These are phyloP conservation scores for Colletotrichum euphorbiae DNA, from an alignment of 2,329 filamentous ascomycete species.

Conservation along the genomic window DNA sequence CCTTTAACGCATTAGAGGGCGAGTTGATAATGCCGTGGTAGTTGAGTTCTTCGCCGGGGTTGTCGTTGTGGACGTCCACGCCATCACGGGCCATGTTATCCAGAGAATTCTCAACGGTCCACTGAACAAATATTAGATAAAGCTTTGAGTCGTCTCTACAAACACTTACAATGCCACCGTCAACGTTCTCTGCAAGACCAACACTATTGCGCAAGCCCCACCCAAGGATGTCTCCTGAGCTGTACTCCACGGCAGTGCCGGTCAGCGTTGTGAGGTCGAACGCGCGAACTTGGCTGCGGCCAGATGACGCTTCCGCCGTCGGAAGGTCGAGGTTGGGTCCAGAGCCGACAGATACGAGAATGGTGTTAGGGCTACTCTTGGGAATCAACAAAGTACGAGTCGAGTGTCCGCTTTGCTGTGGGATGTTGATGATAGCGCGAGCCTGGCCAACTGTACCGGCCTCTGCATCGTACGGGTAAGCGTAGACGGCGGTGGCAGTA, in stretches of 20 bases:
- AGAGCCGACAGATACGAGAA: slow-evolving; percentile 76
- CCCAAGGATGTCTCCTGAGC: slow-evolving; percentile 63
- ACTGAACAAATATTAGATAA: slow-evolving; percentile 43
- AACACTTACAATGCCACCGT: slow-evolving; percentile 56
- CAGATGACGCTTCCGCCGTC: slow-evolving; percentile 63
- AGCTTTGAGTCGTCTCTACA: no score
- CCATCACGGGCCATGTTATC: slow-evolving; percentile 71
- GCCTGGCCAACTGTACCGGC: slow-evolving; percentile 60
- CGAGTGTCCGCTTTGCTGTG: slow-evolving; percentile 62
- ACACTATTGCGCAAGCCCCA: slow-evolving; percentile 82
- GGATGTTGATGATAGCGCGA: slow-evolving; percentile 65
- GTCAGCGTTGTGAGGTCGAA: slow-evolving; percentile 55
- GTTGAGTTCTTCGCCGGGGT: slow-evolving; percentile 81
- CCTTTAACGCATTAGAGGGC: slow-evolving; percentile 47
- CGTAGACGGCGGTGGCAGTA: slow-evolving; percentile 65
- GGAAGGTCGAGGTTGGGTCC: slow-evolving; percentile 69
- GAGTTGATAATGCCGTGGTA: slow-evolving; percentile 70
- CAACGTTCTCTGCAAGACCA: slow-evolving; percentile 72
- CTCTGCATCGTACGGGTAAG: slow-evolving; percentile 73
- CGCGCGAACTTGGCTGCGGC: slow-evolving; percentile 74
- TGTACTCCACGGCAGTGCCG: slow-evolving; percentile 56
- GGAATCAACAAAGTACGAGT: slow-evolving; percentile 76
- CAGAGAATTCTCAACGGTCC: slow-evolving; percentile 76
- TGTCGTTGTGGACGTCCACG: slow-evolving; percentile 72
- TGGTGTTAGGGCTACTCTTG: slow-evolving; percentile 61